Percentiles rank a stretch among this genome's conserved stretches.
Evolutionary conservation across 441 rosid genomes (phyloP).

Genomic region (Adansonia grandidieri): DNA sequence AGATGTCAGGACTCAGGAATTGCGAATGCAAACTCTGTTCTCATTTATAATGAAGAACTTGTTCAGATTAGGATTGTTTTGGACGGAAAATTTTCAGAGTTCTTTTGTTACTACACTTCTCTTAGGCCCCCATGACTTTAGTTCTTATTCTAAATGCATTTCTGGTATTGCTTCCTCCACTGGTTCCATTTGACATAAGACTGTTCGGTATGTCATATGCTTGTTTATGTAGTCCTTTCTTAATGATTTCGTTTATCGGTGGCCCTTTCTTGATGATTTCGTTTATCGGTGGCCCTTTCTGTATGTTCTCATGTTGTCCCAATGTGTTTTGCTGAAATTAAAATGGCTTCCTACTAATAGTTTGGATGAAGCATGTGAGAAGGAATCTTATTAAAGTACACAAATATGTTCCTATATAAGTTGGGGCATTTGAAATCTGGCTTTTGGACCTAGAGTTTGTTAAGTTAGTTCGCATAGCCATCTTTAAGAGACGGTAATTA

Average conservation of each 20-base stretch:
- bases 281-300: constrained; percentile 35
- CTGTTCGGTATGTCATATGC: constrained; percentile 25
- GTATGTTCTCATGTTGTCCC: background rate
- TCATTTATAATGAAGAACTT: background rate
- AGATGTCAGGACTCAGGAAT: background rate
- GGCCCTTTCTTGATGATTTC: constrained; percentile 29
- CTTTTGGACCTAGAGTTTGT: too few species aligned
- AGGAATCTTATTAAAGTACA: background rate
- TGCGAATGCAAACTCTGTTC: background rate
- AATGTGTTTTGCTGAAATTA: constrained; percentile 11
- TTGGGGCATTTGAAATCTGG: background rate
- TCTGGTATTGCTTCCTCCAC: constrained; percentile 31
- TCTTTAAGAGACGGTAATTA: too few species aligned
- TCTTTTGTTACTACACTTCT: background rate
- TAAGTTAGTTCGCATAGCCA: too few species aligned
- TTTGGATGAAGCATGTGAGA: constrained; percentile 17
- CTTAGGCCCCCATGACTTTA: constrained; percentile 3
- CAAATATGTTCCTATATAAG: background rate
- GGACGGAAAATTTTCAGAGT: background rate
- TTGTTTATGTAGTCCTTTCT: constrained; percentile 44
- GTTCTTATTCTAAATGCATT: constrained; percentile 11
- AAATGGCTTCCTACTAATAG: constrained; percentile 13
- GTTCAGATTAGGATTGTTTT: background rate
- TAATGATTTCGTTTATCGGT: constrained; percentile 21
- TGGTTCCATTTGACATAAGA: constrained; percentile 30